Percentiles rank a stretch among this genome's conserved stretches.
phyloP scores from a whole-genome alignment of 2,329 filamentous ascomycete genomes.

The Pseudocercospora cruenta region DNA sequence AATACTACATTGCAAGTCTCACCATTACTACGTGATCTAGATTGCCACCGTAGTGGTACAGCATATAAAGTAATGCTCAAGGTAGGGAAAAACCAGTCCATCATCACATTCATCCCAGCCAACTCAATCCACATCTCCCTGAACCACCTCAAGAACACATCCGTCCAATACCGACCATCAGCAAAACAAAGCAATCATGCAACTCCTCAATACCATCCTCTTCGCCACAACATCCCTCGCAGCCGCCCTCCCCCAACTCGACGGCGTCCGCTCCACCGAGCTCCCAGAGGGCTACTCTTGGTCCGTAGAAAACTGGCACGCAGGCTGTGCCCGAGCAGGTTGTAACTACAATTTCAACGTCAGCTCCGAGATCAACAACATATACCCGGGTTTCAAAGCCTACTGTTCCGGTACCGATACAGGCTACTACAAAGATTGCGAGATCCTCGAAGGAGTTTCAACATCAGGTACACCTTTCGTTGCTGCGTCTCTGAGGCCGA shows the following conservation, averaged over 20 bases:
- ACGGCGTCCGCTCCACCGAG: neutral
- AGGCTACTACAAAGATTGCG: slow-evolving; percentile 23
- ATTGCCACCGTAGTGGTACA: neutral
- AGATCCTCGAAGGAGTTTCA: slow-evolving; percentile 11
- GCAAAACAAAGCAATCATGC: slow-evolving; percentile 7
- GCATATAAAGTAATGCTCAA: neutral
- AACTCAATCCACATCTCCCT: neutral
- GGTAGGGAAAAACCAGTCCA: neutral
- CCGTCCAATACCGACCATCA: too few relatives aligned
- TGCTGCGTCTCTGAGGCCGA: slow-evolving; percentile 10
- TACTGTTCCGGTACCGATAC: slow-evolving; percentile 18
- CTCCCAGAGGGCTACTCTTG: slow-evolving; percentile 14
- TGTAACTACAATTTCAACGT: slow-evolving; percentile 25
- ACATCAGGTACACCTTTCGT: slow-evolving; percentile 14
- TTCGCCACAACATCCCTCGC: slow-evolving; percentile 1
- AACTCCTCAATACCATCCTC: slow-evolving; percentile 11
- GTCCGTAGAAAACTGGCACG: slow-evolving; percentile 17
- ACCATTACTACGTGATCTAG: neutral
- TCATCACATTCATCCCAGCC: neutral
- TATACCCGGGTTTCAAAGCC: slow-evolving; percentile 14
- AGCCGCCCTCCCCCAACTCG: neutral
- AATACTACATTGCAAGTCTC: neutral
- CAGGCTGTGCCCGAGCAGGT: slow-evolving; percentile 14
- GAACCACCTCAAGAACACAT: neutral
- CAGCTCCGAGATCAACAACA: neutral